phyloP scores from a whole-genome alignment of 2,329 filamentous ascomycete species.

The Zymoseptoria ardabiliae region DNA sequence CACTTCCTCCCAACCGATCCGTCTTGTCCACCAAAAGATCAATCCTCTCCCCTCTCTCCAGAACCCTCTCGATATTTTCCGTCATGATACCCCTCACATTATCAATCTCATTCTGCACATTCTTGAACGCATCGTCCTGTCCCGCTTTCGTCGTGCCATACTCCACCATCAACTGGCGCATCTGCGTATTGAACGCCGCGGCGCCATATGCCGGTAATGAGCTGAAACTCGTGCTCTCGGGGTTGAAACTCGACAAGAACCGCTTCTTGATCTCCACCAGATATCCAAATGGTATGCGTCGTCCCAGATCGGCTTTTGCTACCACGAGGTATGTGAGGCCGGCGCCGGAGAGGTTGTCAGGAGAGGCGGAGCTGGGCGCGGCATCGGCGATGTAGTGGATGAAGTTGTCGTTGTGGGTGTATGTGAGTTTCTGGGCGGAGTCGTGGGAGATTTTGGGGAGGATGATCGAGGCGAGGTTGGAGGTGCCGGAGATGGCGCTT shows the following conservation, averaged over 20 bases:
- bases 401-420: constrained; percentile 75
- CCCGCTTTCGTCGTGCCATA: constrained; percentile 72
- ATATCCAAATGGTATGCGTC: constrained; percentile 87
- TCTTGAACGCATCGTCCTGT: constrained; percentile 72
- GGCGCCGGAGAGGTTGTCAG: constrained; percentile 44
- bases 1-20: constrained; percentile 78
- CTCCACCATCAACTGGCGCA: constrained; percentile 72
- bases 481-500: constrained; percentile 72
- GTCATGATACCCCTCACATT: constrained; percentile 90
- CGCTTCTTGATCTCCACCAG: constrained; percentile 83
- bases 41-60: constrained; percentile 87
- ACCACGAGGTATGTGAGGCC: constrained; percentile 90
- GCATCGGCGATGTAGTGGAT: constrained; percentile 93
- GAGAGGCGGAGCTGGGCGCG: constrained; percentile 18
- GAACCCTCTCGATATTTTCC: constrained; percentile 80
- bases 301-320: constrained; percentile 70
- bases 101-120: constrained; percentile 83
- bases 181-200: constrained; percentile 72
- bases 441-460: constrained; percentile 88
- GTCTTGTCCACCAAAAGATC: constrained; percentile 96
- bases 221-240: constrained; percentile 62
- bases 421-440: constrained; percentile 79
- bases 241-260: constrained; percentile 67
- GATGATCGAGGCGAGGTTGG: constrained; percentile 83
- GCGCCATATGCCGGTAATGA: constrained; percentile 83